Evolutionary conservation across 495 filamentous ascomycete genomes (phyloP), one percentile per base, ranked within the genome.

Genomic region (Neurospora sp.): DNA sequence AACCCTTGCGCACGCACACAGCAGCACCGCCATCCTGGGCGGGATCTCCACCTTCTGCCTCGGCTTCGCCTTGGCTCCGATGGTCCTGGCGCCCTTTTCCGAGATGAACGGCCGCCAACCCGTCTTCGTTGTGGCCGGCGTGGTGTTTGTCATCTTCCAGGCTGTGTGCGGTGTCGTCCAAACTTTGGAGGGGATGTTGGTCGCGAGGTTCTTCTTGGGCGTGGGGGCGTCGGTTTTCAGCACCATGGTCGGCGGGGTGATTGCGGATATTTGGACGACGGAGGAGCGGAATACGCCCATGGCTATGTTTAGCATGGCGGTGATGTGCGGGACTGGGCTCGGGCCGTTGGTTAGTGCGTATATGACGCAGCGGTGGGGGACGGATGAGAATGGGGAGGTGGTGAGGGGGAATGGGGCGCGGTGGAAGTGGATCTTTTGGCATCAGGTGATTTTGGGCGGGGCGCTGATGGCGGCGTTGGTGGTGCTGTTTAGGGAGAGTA

Each of bases 361-460:
- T 20, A 90, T 98, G 74, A 89, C 90, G 0, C 80, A 90, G 68
- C 83, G 88, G 3, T 72, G 77, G 75, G 79, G 70, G 38, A 37
- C 47, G 12, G 75, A 69, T 5, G 47, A 8, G 41, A 39, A 6
- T 2, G 70, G 42, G 3, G 9, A 61, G 12, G 22, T 37, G 10
- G 14, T 14, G 39, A 1, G 9, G 18, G 71, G 71, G 35, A 70
- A 74, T 22, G 75, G 73, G 10, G 73, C 78, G 68, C 85, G 81
- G 35, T 97, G 94, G 95, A 87, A 93, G 73, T 97, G 94, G 94
- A 86, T 96, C 7, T 97, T 97, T 82, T 96, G 91, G 84, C 85
- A 94, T 20, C 94, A 97, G 75, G 89, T 90, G 6, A 93, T 97
- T 35, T 82, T 87, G 31, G 86, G 87, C 71, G 90, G 85, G 1